A percentile compares a stretch with the other conserved stretches of the same genome.
Evolutionary conservation across 306 rosid species (phyloP).

Genomic region (Begonia masoniana): DNA sequence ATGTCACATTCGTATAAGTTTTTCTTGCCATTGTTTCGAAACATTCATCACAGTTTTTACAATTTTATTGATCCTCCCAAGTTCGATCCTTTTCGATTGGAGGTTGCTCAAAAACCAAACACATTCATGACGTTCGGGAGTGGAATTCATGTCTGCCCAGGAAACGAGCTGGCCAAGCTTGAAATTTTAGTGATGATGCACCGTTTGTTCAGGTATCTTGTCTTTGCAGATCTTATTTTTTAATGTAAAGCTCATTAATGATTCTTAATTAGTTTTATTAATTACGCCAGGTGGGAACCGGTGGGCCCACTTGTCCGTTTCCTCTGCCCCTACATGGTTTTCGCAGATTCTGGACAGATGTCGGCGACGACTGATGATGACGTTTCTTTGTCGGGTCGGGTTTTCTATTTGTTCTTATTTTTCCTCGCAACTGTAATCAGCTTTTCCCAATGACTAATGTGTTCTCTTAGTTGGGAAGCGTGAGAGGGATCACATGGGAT

Average conservation of each 20-base stretch:
- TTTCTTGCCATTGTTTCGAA: constrained; percentile 94
- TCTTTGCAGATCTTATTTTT: not conserved
- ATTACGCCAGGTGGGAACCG: constrained; percentile 54
- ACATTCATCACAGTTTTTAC: constrained; percentile 80
- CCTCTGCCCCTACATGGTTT: constrained; percentile 68
- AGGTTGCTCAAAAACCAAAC: constrained; percentile 81
- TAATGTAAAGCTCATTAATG: not conserved
- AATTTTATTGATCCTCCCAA: constrained; percentile 59
- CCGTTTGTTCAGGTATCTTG: constrained; percentile 52
- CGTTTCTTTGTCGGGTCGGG: no score
- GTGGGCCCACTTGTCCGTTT: constrained; percentile 54
- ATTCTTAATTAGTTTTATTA: not conserved
- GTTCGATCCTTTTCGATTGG: constrained; percentile 81
- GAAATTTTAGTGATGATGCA: constrained; percentile 73
- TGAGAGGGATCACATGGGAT: not conserved
- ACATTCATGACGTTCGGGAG: constrained; percentile 91
- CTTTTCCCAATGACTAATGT: no score
- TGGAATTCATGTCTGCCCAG: constrained; percentile 92
- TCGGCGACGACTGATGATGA: no score
- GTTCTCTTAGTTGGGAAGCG: no score
- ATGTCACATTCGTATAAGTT: no score
- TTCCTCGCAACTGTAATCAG: no score
- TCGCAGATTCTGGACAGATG: constrained; percentile 50
- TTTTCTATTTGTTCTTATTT: no score
- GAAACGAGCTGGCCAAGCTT: constrained; percentile 91